These are phyloP conservation scores for Chrysosporium keratinophilum DNA, from an alignment of 2,329 filamentous ascomycete genomes.

Conservation along the genomic window DNA sequence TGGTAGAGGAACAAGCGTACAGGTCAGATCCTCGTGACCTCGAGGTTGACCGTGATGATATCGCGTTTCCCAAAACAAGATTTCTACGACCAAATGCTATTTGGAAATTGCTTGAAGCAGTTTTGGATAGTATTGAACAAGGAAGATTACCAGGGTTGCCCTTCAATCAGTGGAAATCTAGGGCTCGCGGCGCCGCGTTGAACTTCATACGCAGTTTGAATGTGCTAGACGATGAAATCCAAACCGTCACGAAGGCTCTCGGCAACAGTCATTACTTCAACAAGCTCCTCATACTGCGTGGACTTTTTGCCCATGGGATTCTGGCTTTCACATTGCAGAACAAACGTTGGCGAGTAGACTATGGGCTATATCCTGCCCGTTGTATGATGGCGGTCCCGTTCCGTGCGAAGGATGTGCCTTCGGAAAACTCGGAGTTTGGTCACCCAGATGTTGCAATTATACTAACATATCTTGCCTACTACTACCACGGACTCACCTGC, in stretches of 20 bases:
- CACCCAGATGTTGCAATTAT: conserved; percentile 50
- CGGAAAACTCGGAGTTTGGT: conserved; percentile 49
- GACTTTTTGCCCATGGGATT: conserved; percentile 48
- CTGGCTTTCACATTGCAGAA: conserved; percentile 44
- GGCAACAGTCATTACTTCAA: not conserved
- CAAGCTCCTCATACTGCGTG: conserved; percentile 23
- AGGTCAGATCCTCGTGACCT: conserved; percentile 6
- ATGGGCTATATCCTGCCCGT: conserved; percentile 48
- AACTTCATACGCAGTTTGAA: conserved; percentile 13
- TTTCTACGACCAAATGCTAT: conserved; percentile 16
- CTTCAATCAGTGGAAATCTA: conserved; percentile 16
- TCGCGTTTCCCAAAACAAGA: conserved; percentile 19
- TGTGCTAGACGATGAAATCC: not conserved
- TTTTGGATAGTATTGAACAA: conserved; percentile 15
- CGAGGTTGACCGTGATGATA: conserved; percentile 14
- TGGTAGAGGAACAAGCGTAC: conserved; percentile 13
- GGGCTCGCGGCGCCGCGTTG: conserved; percentile 13
- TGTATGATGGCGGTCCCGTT: conserved; percentile 48
- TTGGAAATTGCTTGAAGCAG: conserved; percentile 9
- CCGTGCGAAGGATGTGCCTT: conserved; percentile 49
- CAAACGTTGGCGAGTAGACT: conserved; percentile 57
- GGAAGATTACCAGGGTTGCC: conserved; percentile 16
- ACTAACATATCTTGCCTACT: conserved; percentile 48
- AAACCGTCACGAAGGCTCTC: conserved; percentile 1
- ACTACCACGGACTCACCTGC: conserved; percentile 45